These are phyloP conservation scores for Rhytidiadelphus loreus DNA, from an alignment of 225 moss, liverwort and hornwort species.

Conservation along the genomic window DNA sequence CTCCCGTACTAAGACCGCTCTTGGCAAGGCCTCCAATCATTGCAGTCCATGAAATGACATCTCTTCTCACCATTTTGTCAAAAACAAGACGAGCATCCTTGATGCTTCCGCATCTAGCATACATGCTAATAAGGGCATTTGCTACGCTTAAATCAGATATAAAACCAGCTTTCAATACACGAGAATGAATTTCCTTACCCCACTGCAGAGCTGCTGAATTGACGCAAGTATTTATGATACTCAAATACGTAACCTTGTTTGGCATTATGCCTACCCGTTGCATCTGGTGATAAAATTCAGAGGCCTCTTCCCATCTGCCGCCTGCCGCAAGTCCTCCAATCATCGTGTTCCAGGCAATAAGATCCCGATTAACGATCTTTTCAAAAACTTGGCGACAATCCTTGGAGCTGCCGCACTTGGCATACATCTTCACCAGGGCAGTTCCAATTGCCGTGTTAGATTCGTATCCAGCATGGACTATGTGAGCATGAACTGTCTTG, in stretches of 20 bases:
- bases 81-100: conserved; percentile 15
- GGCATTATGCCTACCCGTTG: neutral
- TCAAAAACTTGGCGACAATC: conserved; percentile 29
- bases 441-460: conserved; percentile 27
- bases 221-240: neutral
- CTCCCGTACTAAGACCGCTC: conserved; percentile 5
- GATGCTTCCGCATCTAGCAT: conserved; percentile 32
- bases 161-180: conserved; percentile 12
- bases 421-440: conserved; percentile 41
- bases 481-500: conserved; percentile 23
- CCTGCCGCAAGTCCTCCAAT: conserved; percentile 28
- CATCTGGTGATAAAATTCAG: conserved; percentile 11
- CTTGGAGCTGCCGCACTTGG: conserved; percentile 29
- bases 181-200: conserved; percentile 32
- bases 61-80: conserved; percentile 21
- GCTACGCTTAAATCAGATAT: conserved; percentile 12
- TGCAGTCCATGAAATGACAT: conserved; percentile 43
- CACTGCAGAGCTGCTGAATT: conserved; percentile 17
- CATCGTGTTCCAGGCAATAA: conserved; percentile 35
- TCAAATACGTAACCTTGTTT: neutral
- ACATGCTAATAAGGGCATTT: conserved; percentile 41
- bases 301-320: conserved; percentile 27
- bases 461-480: conserved; percentile 14
- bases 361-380: conserved; percentile 15
- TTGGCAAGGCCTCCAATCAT: conserved; percentile 37